A percentile compares a stretch with the other conserved stretches of the same genome.
phyloP scores from a whole-genome alignment of 345 rosid genomes.

The Gossypium stocksii region DNA sequence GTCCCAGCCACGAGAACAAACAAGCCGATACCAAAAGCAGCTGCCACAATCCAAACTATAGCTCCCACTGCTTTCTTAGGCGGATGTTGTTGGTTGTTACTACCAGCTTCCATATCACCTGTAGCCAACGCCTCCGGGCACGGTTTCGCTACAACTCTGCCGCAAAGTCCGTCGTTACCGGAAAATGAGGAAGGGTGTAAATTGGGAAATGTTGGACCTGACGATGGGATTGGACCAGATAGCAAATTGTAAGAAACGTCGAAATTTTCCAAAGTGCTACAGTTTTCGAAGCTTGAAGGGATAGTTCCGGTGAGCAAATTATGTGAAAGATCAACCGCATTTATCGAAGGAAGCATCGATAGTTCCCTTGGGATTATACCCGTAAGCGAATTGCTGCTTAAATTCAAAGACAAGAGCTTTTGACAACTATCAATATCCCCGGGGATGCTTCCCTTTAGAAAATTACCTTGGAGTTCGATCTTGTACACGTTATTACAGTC shows the following conservation, averaged over 20 bases:
- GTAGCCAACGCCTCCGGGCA: slow-evolving; percentile 34
- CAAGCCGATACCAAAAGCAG: slow-evolving; percentile 73
- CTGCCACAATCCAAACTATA: slow-evolving; percentile 86
- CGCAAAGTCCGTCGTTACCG: slow-evolving; percentile 81
- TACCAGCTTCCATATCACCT: slow-evolving; percentile 30
- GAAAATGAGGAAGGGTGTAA: slow-evolving; percentile 74
- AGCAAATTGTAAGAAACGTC: slow-evolving; percentile 75
- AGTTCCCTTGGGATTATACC: slow-evolving; percentile 88
- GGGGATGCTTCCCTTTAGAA: slow-evolving; percentile 69
- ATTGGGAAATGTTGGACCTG: slow-evolving; percentile 56
- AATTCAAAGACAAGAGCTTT: slow-evolving; percentile 65
- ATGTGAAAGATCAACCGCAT: slow-evolving; percentile 73
- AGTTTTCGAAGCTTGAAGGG: slow-evolving; percentile 74
- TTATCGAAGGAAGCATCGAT: slow-evolving; percentile 60
- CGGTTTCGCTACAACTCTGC: slow-evolving; percentile 47
- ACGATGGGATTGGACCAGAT: slow-evolving; percentile 69
- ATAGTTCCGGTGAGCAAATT: slow-evolving; percentile 79
- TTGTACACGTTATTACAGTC: slow-evolving; percentile 69
- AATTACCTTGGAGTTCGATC: slow-evolving; percentile 73
- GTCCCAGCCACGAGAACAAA: slow-evolving; percentile 73
- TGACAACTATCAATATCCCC: slow-evolving; percentile 78
- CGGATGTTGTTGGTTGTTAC: slow-evolving; percentile 29
- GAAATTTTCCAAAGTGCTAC: slow-evolving; percentile 68
- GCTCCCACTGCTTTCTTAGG: slow-evolving; percentile 67
- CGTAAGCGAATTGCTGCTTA: slow-evolving; percentile 63